Evolutionary conservation across 495 filamentous ascomycete genomes (phyloP).

Genomic region (Geoglossum glabrum): DNA sequence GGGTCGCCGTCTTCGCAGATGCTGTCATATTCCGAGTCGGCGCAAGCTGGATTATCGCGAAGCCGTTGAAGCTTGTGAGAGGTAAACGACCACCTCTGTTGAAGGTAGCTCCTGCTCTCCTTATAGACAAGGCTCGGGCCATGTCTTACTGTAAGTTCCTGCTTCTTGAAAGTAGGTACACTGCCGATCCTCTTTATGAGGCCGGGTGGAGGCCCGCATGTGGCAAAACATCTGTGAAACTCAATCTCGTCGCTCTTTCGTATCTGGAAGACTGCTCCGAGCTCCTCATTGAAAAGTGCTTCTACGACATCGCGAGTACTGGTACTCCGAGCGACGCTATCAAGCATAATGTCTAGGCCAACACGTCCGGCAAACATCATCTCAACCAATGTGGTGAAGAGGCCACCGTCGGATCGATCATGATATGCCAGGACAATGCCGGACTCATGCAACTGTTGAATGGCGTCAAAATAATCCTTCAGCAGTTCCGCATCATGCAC

Average conservation of each 20-base stretch:
- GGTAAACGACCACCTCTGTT: slow-evolving; percentile 74
- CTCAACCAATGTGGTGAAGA: slow-evolving; percentile 79
- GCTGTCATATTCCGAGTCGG: slow-evolving; percentile 62
- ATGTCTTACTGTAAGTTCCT: slow-evolving; percentile 57
- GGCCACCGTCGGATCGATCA: slow-evolving; percentile 80
- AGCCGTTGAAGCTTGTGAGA: slow-evolving; percentile 83
- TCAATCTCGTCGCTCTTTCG: slow-evolving; percentile 61
- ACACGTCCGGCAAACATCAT: slow-evolving; percentile 98
- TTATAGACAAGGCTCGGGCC: slow-evolving; percentile 44
- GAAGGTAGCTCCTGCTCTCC: slow-evolving; percentile 48
- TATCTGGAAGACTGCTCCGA: slow-evolving; percentile 95
- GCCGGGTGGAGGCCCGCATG: slow-evolving; percentile 65
- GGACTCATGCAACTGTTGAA: slow-evolving; percentile 66
- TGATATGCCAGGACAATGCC: slow-evolving; percentile 88
- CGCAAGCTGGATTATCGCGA: slow-evolving; percentile 72
- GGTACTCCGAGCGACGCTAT: slow-evolving; percentile 36
- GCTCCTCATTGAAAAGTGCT: slow-evolving; percentile 83
- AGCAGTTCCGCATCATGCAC: slow-evolving; percentile 62
- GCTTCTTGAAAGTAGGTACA: slow-evolving; percentile 55
- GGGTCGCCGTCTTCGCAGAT: slow-evolving; percentile 62
- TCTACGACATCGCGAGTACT: slow-evolving; percentile 44
- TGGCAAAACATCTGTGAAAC: slow-evolving; percentile 82
- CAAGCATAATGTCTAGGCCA: slow-evolving; percentile 69
- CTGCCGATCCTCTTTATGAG: slow-evolving; percentile 67
- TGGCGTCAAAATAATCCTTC: slow-evolving; percentile 81